Conservation (phyloP, 108 stramenopile genomes). For the Cyclostephanos tholiformis region DNA sequence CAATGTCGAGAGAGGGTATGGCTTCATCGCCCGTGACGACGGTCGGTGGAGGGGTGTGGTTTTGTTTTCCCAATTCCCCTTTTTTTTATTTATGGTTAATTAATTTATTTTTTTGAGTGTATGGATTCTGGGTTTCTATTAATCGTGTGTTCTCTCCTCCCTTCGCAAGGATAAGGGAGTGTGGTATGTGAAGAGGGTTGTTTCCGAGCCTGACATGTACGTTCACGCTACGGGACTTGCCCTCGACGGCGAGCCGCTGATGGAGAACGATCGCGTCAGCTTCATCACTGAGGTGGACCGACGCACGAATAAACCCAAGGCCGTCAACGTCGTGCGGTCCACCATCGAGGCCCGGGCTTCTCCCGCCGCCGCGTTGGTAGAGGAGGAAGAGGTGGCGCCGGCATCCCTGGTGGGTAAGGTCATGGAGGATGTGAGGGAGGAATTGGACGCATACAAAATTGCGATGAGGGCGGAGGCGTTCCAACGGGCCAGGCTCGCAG, state of each 20-base stretch:
- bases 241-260: constrained; percentile 21
- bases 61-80: too few species aligned
- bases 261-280: constrained; percentile 30
- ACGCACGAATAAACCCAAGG: constrained; percentile 47
- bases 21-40: constrained; percentile 48
- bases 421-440: not conserved
- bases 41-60: too few species aligned
- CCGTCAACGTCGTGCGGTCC: constrained; percentile 25
- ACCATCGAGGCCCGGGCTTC: constrained; percentile 9
- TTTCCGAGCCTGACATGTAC: constrained; percentile 48
- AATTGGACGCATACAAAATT: not conserved
- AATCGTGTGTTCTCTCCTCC: too few species aligned
- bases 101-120: too few species aligned
- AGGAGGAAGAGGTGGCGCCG: not conserved
- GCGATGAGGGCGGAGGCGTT: constrained; percentile 7
- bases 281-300: constrained; percentile 32
- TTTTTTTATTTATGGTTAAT: too few species aligned
- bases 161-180: too few species aligned
- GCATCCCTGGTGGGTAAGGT: not conserved
- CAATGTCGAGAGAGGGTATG: constrained; percentile 39
- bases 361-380: too few species aligned
- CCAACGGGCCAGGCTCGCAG: constrained; percentile 16
- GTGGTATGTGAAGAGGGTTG: too few species aligned
- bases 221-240: constrained; percentile 44
- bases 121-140: too few species aligned